A percentile compares a stretch with the other conserved stretches of the same genome.
phyloP scores from a whole-genome alignment of 2,329 filamentous ascomycete genomes.

The Incumbomyces delicatus region DNA sequence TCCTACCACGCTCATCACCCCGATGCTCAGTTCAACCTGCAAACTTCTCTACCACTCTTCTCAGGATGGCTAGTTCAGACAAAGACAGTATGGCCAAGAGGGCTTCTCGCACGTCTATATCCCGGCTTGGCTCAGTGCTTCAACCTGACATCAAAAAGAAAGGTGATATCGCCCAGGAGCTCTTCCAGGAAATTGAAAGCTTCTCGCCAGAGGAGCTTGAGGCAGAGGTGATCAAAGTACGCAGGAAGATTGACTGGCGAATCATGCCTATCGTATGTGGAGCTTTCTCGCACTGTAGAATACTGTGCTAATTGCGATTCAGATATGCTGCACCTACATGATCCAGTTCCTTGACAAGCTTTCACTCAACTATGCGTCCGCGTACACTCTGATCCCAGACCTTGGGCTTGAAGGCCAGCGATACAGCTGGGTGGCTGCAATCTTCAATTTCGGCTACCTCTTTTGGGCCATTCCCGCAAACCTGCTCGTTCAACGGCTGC shows the following conservation, averaged over 20 bases:
- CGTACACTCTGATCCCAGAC: slow-evolving; percentile 29
- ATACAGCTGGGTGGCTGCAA: slow-evolving; percentile 34
- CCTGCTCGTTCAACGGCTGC: slow-evolving; percentile 32
- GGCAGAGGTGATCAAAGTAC: slow-evolving; percentile 31
- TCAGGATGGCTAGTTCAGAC: too few species aligned
- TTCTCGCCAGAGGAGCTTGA: slow-evolving; percentile 36
- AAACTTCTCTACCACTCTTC: too few species aligned
- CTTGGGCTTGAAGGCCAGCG: slow-evolving; percentile 24
- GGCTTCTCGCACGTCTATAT: too few species aligned
- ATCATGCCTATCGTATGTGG: slow-evolving; percentile 37
- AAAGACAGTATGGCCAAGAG: too few species aligned
- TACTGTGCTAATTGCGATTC: neutral
- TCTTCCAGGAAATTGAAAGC: slow-evolving; percentile 37
- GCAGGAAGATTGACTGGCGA: slow-evolving; percentile 37
- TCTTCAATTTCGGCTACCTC: slow-evolving; percentile 37
- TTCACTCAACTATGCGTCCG: slow-evolving; percentile 32
- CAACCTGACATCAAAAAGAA: neutral
- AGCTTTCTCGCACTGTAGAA: too few species aligned
- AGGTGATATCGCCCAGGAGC: slow-evolving; percentile 35
- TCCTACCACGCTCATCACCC: too few species aligned
- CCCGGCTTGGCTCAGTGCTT: too few species aligned
- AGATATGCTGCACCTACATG: slow-evolving; percentile 31
- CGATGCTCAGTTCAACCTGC: too few species aligned
- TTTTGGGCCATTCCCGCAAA: slow-evolving; percentile 35
- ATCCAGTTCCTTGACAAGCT: slow-evolving; percentile 40